These are phyloP conservation scores for Pleurotus citrinopileatus DNA, from an alignment of 768 basidiomycete species.

Conservation along the genomic window DNA sequence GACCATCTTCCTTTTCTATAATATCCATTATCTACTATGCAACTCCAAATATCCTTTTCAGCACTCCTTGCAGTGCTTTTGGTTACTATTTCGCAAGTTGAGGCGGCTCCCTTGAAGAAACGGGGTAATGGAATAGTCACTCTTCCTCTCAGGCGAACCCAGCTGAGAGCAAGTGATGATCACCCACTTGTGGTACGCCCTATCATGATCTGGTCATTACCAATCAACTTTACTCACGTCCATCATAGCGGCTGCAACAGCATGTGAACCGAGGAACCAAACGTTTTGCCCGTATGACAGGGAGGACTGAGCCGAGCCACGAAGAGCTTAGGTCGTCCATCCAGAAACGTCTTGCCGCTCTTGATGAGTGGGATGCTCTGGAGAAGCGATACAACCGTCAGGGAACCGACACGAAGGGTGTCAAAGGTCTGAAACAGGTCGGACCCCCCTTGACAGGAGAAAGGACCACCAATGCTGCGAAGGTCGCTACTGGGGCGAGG, in stretches of 20 bases:
- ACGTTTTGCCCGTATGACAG: slow-evolving; percentile 58
- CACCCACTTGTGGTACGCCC: slow-evolving; percentile 37
- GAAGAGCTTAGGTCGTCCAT: slow-evolving; percentile 35
- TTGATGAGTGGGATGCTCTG: slow-evolving; percentile 21
- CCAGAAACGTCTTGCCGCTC: slow-evolving; percentile 35
- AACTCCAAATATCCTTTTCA: slow-evolving; percentile 47
- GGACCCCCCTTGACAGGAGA: background rate
- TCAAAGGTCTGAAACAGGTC: background rate
- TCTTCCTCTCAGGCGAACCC: slow-evolving; percentile 40
- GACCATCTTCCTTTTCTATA: slow-evolving; percentile 18
- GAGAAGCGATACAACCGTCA: slow-evolving; percentile 17
- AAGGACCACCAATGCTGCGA: background rate
- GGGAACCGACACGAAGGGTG: background rate
- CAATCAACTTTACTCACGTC: background rate
- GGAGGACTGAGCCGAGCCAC: slow-evolving; percentile 35
- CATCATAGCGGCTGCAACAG: slow-evolving; percentile 34
- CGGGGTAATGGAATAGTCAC: slow-evolving; percentile 33
- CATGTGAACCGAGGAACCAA: slow-evolving; percentile 52
- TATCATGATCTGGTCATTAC: background rate
- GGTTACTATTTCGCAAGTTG: slow-evolving; percentile 36
- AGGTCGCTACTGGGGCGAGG: background rate
- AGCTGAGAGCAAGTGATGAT: slow-evolving; percentile 22
- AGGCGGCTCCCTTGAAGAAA: slow-evolving; percentile 39
- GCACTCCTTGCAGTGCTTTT: slow-evolving; percentile 53
- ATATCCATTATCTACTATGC: slow-evolving; percentile 41